These are phyloP conservation scores for Torulaspora franciscae DNA, from an alignment of 805 yeast genomes.

Conservation along the genomic window DNA sequence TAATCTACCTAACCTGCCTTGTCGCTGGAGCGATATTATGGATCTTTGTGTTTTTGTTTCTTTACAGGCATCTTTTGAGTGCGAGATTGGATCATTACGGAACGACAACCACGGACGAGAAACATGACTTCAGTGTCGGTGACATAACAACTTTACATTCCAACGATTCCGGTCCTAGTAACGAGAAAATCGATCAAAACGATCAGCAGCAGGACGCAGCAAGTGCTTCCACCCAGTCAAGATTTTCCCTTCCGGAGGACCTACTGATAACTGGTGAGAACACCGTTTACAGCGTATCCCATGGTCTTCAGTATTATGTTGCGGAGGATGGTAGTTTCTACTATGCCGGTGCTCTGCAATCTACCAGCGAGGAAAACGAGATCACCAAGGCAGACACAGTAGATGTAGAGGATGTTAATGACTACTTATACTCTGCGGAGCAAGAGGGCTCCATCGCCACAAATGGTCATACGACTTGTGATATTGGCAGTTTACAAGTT, in stretches of 20 bases:
- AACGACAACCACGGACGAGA: background rate
- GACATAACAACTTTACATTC: constrained; percentile 2
- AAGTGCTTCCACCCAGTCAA: background rate
- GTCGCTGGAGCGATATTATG: constrained; percentile 14
- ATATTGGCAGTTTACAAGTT: constrained; percentile 16
- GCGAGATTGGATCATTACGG: background rate
- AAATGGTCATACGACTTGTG: constrained; percentile 19
- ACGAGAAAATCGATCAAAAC: background rate
- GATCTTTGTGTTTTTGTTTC: constrained; percentile 10
- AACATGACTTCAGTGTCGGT: background rate
- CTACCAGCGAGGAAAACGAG: constrained; percentile 11
- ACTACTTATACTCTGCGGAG: constrained; percentile 14
- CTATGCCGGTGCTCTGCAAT: constrained; percentile 18
- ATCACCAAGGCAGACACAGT: constrained; percentile 7
- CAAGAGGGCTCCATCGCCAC: constrained; percentile 14
- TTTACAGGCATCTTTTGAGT: constrained; percentile 3
- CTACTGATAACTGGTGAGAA: constrained; percentile 18
- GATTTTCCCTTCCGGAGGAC: constrained; percentile 9
- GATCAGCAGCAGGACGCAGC: background rate
- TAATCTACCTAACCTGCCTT: constrained; percentile 16
- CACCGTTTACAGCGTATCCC: constrained; percentile 20
- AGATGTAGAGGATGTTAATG: constrained; percentile 10
- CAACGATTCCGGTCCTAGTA: background rate
- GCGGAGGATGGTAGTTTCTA: constrained; percentile 27
- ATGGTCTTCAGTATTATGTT: constrained; percentile 24